Evolutionary conservation across 139 green algal genomes (phyloP).

Genomic region (Dunaliella primolecta): DNA sequence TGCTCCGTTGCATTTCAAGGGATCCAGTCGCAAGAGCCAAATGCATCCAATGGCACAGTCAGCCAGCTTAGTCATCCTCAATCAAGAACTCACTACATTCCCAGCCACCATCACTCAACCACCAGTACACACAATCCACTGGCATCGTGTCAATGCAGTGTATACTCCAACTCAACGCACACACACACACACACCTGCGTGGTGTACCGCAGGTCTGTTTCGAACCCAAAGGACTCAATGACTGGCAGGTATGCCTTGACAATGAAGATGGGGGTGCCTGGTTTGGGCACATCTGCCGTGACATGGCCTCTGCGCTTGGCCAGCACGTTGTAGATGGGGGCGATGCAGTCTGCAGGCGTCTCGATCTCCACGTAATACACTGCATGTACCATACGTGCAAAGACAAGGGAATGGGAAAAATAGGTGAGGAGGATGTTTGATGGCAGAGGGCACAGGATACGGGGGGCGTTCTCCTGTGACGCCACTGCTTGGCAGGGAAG

Average conservation of each 20-base stretch:
- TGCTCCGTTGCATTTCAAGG: no score
- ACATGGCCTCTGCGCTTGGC: constrained; percentile 93
- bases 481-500: no score
- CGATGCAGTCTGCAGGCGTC: constrained; percentile 90
- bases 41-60: no score
- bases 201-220: constrained; percentile 97
- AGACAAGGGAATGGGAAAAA: not conserved
- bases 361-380: constrained; percentile 65
- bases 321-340: constrained; percentile 94
- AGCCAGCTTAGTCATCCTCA: no score
- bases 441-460: not conserved
- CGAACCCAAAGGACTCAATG: constrained; percentile 97
- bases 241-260: constrained; percentile 93
- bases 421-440: not conserved
- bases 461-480: not conserved
- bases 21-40: no score
- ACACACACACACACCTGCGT: constrained; percentile 73
- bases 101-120: no score
- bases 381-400: not conserved
- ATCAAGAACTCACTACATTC: no score
- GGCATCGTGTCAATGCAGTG: no score
- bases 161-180: no score
- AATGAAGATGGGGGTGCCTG: constrained; percentile 86
- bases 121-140: no score
- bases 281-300: constrained; percentile 74